phyloP scores from a whole-genome alignment of 257 asterid genomes.

The Nyctanthes arbortristis region DNA sequence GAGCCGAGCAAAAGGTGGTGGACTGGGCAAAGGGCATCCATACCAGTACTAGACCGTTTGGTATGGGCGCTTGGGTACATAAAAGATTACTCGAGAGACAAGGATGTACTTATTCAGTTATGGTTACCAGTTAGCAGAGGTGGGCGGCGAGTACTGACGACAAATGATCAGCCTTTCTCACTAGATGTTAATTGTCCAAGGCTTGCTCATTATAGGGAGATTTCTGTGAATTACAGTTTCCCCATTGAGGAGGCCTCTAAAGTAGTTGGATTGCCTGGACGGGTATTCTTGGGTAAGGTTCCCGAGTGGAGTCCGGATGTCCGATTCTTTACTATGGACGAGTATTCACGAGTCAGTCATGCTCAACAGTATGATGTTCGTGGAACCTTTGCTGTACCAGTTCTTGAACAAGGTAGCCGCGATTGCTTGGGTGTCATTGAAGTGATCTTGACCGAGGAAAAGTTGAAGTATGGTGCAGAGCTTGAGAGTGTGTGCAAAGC shows the following conservation, averaged over 20 bases:
- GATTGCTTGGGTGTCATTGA: conserved; percentile 90
- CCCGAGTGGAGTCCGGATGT: conserved; percentile 99
- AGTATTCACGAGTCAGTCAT: conserved; percentile 73
- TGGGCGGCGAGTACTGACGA: conserved; percentile 68
- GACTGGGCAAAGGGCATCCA: conserved; percentile 65
- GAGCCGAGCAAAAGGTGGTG: conserved; percentile 58
- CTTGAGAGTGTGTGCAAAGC: conserved; percentile 88
- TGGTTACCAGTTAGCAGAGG: conserved; percentile 80
- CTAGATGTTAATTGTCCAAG: conserved; percentile 63
- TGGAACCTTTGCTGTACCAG: conserved; percentile 87
- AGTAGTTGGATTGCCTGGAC: conserved; percentile 81
- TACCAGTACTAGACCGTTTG: conserved; percentile 66
- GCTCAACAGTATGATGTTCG: conserved; percentile 78
- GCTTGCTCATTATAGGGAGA: conserved; percentile 74
- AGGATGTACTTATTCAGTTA: conserved; percentile 69
- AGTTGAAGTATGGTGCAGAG: conserved; percentile 76
- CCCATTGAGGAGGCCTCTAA: conserved; percentile 67
- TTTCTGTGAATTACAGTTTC: conserved; percentile 66
- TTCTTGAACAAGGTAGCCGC: conserved; percentile 76
- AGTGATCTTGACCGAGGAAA: conserved; percentile 76
- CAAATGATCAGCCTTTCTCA: conserved; percentile 64
- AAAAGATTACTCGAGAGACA: conserved; percentile 52
- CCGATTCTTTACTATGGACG: conserved; percentile 66
- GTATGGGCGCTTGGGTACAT: conserved; percentile 59
- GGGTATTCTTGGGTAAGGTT: conserved; percentile 75